Evolutionary conservation across 176 grass and related monocot genomes (phyloP).

Genomic region (Otatea glauca): DNA sequence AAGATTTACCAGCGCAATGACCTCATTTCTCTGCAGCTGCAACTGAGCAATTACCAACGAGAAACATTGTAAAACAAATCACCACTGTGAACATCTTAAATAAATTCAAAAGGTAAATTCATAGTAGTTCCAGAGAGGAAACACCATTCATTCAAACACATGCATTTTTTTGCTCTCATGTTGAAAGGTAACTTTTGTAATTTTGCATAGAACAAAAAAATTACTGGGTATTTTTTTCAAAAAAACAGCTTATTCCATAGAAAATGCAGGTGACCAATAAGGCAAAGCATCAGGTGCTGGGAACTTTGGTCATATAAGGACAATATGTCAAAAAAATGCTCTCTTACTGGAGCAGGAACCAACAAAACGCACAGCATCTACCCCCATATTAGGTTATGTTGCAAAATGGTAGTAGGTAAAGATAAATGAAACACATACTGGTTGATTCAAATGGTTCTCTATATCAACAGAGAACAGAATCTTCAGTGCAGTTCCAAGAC

Average conservation of each 20-base stretch:
- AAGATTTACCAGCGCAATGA: conserved; percentile 89
- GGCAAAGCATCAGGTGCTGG: background rate
- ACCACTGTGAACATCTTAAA: background rate
- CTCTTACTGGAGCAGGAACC: background rate
- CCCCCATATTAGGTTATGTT: background rate
- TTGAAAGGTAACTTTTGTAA: conserved; percentile 4
- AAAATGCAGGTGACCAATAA: background rate
- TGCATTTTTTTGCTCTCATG: background rate
- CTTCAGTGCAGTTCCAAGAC: conserved; percentile 97
- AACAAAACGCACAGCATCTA: background rate
- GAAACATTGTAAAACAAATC: conserved; percentile 26
- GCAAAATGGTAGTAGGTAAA: background rate
- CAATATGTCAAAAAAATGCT: background rate
- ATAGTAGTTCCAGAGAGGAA: background rate
- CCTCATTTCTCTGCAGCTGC: conserved; percentile 97
- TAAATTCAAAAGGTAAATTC: conserved; percentile 17
- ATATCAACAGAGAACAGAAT: conserved; percentile 80
- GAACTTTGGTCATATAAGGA: background rate
- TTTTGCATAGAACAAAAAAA: background rate
- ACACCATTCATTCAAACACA: background rate
- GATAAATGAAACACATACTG: conserved; percentile 47
- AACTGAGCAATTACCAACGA: conserved; percentile 54
- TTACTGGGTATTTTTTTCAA: background rate
- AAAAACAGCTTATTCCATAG: background rate
- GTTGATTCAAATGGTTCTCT: conserved; percentile 61